Conservation (phyloP, 108 stramenopile species). For the Fragilaria radians region DNA sequence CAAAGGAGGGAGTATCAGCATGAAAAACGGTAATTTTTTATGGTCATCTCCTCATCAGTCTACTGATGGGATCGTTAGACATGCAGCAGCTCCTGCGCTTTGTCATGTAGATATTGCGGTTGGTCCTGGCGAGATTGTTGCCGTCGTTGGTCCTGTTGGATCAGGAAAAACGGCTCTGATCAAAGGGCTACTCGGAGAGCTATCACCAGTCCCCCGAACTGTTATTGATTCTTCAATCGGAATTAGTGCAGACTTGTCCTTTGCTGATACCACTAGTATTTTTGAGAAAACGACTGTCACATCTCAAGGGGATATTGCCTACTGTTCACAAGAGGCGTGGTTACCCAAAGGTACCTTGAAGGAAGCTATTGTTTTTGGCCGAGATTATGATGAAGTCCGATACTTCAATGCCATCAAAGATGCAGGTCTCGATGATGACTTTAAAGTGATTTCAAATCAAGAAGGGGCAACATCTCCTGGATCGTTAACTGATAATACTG, state of each 20-base stretch:
- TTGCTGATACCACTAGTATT: neutral
- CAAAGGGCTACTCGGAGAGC: constrained; percentile 78
- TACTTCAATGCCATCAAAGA: constrained; percentile 50
- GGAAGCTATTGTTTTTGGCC: constrained; percentile 79
- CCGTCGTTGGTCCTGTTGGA: constrained; percentile 85
- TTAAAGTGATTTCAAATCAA: constrained; percentile 15
- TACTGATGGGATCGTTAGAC: constrained; percentile 17
- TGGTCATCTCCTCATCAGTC: constrained; percentile 34
- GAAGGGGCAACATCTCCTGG: constrained; percentile 13
- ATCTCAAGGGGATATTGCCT: constrained; percentile 49
- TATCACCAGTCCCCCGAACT: constrained; percentile 51
- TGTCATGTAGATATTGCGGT: constrained; percentile 49
- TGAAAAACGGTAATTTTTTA: constrained; percentile 66
- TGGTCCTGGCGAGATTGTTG: constrained; percentile 65
- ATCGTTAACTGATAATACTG: constrained; percentile 50
- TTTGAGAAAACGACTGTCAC: constrained; percentile 37
- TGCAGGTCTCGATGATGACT: constrained; percentile 71
- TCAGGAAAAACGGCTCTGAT: constrained; percentile 84
- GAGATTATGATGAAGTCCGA: constrained; percentile 63
- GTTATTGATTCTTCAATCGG: constrained; percentile 22
- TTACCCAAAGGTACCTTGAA: constrained; percentile 69
- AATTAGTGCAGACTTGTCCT: neutral
- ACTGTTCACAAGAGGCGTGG: constrained; percentile 84
- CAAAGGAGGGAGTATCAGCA: constrained; percentile 51
- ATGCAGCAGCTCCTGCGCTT: constrained; percentile 40